A percentile compares a stretch with the other conserved stretches of the same genome.
Conservation (phyloP, 1,284 basidiomycete species). For the Apiotrichum mycotoxinovorans region DNA sequence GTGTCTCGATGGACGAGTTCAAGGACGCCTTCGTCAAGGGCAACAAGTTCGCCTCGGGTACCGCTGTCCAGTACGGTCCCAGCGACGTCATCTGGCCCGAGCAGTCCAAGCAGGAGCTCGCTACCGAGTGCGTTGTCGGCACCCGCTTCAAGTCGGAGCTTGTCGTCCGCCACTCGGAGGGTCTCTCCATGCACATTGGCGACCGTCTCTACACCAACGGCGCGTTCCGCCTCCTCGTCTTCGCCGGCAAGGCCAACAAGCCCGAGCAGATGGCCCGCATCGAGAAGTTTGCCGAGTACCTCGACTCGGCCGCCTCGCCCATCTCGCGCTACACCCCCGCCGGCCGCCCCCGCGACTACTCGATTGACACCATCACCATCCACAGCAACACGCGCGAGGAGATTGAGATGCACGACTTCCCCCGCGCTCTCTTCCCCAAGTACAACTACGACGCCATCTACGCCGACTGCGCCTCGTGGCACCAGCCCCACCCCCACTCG, state of each 20-base stretch:
- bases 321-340: conserved; percentile 14
- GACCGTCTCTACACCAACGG: conserved; percentile 31
- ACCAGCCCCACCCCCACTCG: conserved; percentile 15
- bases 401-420: conserved; percentile 23
- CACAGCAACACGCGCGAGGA: conserved; percentile 22
- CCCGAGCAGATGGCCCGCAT: conserved; percentile 16
- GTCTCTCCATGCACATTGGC: conserved; percentile 21
- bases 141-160: conserved; percentile 17
- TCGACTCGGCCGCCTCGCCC: conserved; percentile 16
- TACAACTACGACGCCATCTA: conserved; percentile 21
- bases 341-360: conserved; percentile 7
- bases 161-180: conserved; percentile 18
- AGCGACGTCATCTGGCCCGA: conserved; percentile 7
- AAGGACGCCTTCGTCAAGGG: conserved; percentile 20
- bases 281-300: conserved; percentile 17
- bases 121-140: conserved; percentile 15
- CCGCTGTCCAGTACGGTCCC: conserved; percentile 19
- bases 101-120: conserved; percentile 11
- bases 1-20: conserved; percentile 22
- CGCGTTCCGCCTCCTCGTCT: conserved; percentile 32
- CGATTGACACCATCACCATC: conserved; percentile 29
- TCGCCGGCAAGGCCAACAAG: conserved; percentile 28
- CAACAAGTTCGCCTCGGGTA: conserved; percentile 20
- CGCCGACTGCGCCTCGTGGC: conserved; percentile 19
- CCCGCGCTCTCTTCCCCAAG: conserved; percentile 15